phyloP scores from a whole-genome alignment of 108 stramenopile genomes.

The Stephanodiscus minutulus region DNA sequence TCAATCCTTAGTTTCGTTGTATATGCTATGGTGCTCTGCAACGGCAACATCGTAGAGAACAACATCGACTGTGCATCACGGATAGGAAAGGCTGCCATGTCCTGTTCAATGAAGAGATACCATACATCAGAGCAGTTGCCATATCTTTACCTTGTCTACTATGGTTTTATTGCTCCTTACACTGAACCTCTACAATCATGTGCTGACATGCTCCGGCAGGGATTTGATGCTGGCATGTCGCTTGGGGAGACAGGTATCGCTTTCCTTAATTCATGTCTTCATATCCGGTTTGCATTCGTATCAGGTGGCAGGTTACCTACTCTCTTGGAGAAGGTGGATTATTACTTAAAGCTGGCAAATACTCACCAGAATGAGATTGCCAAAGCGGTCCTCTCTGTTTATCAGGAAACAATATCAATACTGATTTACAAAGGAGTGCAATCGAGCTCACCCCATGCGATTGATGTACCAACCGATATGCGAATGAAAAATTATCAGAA shows the following conservation, averaged over 20 bases:
- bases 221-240: too few species aligned
- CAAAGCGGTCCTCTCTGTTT: background rate
- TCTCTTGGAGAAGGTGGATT: constrained; percentile 16
- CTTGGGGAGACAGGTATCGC: constrained; percentile 19
- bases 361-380: background rate
- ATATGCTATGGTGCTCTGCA: constrained; percentile 20
- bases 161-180: constrained; percentile 14
- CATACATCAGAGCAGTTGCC: constrained; percentile 11
- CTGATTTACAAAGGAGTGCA: constrained; percentile 22
- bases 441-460: background rate
- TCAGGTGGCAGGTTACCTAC: constrained; percentile 20
- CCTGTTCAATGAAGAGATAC: constrained; percentile 11
- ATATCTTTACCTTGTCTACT: constrained; percentile 5
- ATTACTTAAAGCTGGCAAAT: constrained; percentile 19
- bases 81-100: constrained; percentile 26
- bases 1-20: constrained; percentile 11
- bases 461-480: background rate
- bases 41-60: background rate
- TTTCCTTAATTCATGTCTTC: constrained; percentile 6
- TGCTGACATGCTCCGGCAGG: too few species aligned
- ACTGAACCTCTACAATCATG: constrained; percentile 25
- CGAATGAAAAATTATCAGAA: background rate
- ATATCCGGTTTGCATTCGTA: constrained; percentile 3
- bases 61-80: too few species aligned
- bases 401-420: constrained; percentile 17